Base-by-base conservation (phyloP, 345 rosid species). In the Atalantia buxifolia region DNA sequence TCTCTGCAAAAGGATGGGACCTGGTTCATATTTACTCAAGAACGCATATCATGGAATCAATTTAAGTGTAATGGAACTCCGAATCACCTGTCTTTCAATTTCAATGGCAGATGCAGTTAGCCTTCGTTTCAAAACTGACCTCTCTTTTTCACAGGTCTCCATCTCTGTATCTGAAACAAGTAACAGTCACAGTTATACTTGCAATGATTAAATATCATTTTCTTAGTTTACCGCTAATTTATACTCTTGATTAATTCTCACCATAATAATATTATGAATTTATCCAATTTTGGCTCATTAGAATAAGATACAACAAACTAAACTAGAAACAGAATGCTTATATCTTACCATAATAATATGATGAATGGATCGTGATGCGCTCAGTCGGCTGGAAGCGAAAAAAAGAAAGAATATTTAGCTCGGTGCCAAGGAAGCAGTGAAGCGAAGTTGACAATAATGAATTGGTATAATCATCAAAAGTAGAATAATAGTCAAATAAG, bases 31-130 rank as follows among this genome's bases (percentile, higher is more conserved):
- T 55, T 62, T 28, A 25, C 40, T 12, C 28, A 35, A 48, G 65
- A 42, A 61, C 9, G 50, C 21, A 53, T 25, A 70, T 77, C 69
- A 22, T 66, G 66, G 67, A 48, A 82, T n/a, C 36, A 31, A 21
- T 77, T 74, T 80, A 77, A 81, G 50, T 48, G 48, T 4, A 75
- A 25, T 27, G 40, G 14, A 74, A 74, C 77, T 76, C 36, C 12
- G 9, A 71, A 63, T 86, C 85, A 96, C 98, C 99, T 96, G 97
- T 90, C 89, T 89, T 83, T 96, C 98, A 33, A 96, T 84, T 87
- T 96, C 99, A 71, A 94, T 79, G 71, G 86, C 90, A 70, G 97
- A 92, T 72, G 94, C 95, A 75, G 90, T 78, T 56, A 96, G 97
- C 83, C 93, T 92, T 81, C 90, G 85, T 82, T 85, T 88, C 90